Conservation (phyloP, 306 rosid genomes). For the Myrica gale region DNA sequence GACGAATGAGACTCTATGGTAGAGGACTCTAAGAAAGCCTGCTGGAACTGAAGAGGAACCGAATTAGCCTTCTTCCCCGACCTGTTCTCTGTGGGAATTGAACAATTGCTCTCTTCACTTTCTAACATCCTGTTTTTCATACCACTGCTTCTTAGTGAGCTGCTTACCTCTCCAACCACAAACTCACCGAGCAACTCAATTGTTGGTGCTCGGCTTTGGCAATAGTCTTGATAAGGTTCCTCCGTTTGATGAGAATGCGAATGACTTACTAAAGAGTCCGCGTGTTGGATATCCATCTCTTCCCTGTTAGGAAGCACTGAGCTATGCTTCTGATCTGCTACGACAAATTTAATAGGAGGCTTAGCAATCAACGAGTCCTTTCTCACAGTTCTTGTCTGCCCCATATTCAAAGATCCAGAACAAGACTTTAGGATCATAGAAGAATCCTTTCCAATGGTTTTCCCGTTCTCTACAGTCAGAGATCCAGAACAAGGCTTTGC, state of each 20-base stretch:
- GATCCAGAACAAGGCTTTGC: neutral
- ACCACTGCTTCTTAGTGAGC: conserved; percentile 15
- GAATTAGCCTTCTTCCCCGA: conserved; percentile 24
- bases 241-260: conserved; percentile 16
- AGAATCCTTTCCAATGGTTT: conserved; percentile 17
- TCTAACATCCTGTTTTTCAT: conserved; percentile 21
- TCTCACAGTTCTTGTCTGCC: too few relatives aligned
- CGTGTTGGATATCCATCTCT: conserved; percentile 1
- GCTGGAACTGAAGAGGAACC: conserved; percentile 19
- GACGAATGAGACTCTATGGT: conserved; percentile 19
- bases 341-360: conserved; percentile 13
- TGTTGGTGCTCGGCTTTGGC: conserved; percentile 29
- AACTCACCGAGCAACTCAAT: conserved; percentile 46
- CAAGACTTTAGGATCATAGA: conserved; percentile 14
- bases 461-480: conserved; percentile 14
- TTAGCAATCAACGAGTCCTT: neutral
- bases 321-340: neutral
- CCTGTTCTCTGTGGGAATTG: conserved; percentile 19
- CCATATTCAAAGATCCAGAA: too few relatives aligned
- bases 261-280: conserved; percentile 16
- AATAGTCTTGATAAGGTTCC: conserved; percentile 14
- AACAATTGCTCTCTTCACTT: conserved; percentile 31
- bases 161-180: conserved; percentile 32
- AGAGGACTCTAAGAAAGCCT: conserved; percentile 30
- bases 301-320: neutral